Base-by-base conservation (phyloP, 306 rosid species). In the Trichosanthes truncata region DNA sequence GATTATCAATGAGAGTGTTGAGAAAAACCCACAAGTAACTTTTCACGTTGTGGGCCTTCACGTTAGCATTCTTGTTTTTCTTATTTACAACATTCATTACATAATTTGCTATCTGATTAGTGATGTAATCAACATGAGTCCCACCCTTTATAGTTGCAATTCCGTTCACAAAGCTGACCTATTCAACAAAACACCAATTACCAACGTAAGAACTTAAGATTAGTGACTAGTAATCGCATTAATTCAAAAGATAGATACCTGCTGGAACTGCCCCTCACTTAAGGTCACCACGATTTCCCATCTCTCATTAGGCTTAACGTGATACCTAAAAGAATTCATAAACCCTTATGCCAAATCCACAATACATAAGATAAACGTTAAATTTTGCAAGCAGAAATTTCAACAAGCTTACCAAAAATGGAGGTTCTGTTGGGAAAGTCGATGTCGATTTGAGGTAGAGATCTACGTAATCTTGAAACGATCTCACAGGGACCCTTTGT, bases 111-210 rank as follows among this genome's bases (percentile, higher is more conserved):
- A 94, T 92, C 84, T 94, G 98, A 83, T 80, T 90, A 7, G 98
- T 94, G 46, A 94, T 33, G 10, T 89, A 80, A 75, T 94, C 96
- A 48, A 94, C 97, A 82, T 94, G 98, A 67, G 98, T 92, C 68
- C 98, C 98, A 40, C 98, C 98, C 86, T 92, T 94, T 81, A 88
- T 92, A 79, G 98, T 94, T 35, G 91, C 91, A 71, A 92, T 94
- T 53, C 87, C 80, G 67, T 94, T 94, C 61, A 87, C n/a, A n/a
- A n/a, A n/a, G n/a, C n/a, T 94, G 83, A 90, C 97, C 97, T 93
- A 93, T 31, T 49, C 63, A 49, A 85, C 7, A 43, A 48, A 40
- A 43, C 15, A 31, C 6, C 61, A 62, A 63, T 3, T 56, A 65
- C 51, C 48, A 6, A 45, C 53, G 14, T 56, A 49, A 80, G 81